Base-by-base conservation (phyloP, 2,329 filamentous ascomycete species). In the Hypomyces perniciosus region DNA sequence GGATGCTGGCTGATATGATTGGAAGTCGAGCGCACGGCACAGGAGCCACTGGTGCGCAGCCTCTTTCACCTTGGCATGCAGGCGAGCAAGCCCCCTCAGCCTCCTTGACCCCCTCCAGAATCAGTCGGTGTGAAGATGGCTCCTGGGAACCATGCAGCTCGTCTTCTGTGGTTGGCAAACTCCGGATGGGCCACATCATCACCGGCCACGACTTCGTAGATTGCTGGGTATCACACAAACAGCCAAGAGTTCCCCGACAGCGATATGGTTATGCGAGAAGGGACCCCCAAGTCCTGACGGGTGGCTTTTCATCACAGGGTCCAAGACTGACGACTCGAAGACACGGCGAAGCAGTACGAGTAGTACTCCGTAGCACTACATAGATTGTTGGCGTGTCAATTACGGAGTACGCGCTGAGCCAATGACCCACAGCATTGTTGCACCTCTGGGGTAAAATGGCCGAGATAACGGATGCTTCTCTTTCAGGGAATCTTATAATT, bases 231-330 rank as follows among this genome's bases (percentile, higher is more conserved):
- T 33, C 28, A 45, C 44, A 29, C 43, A 30, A 43, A 43, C 34
- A 20, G 44, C 33, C 5, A n/a, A 44, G 48, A 38, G 7, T 10
- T n/a, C 9, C 8, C 35, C n/a, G 35, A 9, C 20, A 38, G 33
- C 28, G 41, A 29, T n/a, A 5, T 26, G 26, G 45, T 34, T 20
- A 52, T 50, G 13, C 47, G 42, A 31, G 38, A 43, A 42, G 51
- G 47, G 38, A 42, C 42, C 27, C 30, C 38, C 44, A 27, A 41
- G 30, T 41, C 37, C 20, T 40, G 35, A 35, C 34, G 45, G 46
- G 47, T 46, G 30, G 46, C 46, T 20, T 50, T 44, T 43, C 29
- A 46, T 46, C 50, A 49, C 46, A 52, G 50, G 50, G 50, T 51
- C 44, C 44, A 50, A 7, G 42, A 28, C 35, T 12, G 35, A 45